These are phyloP conservation scores for Xylaria bambusicola DNA, from an alignment of 495 filamentous ascomycete genomes.

Conservation along the genomic window DNA sequence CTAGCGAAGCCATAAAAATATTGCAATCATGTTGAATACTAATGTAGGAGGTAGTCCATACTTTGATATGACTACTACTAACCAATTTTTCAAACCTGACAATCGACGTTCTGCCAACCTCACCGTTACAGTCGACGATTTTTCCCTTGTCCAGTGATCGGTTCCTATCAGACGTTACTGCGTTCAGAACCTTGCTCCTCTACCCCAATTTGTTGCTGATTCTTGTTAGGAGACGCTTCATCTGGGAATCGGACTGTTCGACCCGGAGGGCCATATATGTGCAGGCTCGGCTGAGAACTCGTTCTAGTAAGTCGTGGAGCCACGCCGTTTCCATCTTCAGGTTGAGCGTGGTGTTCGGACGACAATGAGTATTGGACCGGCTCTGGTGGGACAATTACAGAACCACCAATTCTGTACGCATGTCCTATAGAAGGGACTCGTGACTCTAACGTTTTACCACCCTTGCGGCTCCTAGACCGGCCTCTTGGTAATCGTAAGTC, in stretches of 20 bases:
- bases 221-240: constrained; percentile 20
- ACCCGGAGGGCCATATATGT: constrained; percentile 18
- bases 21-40: too few relatives aligned
- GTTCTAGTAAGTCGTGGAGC: neutral
- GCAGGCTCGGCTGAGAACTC: constrained; percentile 4
- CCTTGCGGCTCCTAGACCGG: constrained; percentile 35
- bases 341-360: constrained; percentile 9
- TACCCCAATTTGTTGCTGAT: neutral
- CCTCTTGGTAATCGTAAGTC: constrained; percentile 38
- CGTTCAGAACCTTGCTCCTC: neutral
- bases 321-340: constrained; percentile 9
- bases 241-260: constrained; percentile 51
- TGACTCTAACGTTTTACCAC: constrained; percentile 24
- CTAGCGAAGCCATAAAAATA: too few relatives aligned
- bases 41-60: too few relatives aligned
- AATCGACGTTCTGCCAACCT: neutral
- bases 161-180: neutral
- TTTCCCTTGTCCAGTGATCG: too few relatives aligned
- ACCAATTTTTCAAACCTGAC: too few relatives aligned
- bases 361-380: neutral
- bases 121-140: neutral
- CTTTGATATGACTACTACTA: too few relatives aligned
- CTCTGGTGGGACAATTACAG: constrained; percentile 39
- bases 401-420: constrained; percentile 55
- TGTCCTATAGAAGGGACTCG: constrained; percentile 37